Percentiles rank a stretch among this genome's conserved stretches.
phyloP scores from a whole-genome alignment of 495 filamentous ascomycete genomes.

The Neurospora tetraspora region DNA sequence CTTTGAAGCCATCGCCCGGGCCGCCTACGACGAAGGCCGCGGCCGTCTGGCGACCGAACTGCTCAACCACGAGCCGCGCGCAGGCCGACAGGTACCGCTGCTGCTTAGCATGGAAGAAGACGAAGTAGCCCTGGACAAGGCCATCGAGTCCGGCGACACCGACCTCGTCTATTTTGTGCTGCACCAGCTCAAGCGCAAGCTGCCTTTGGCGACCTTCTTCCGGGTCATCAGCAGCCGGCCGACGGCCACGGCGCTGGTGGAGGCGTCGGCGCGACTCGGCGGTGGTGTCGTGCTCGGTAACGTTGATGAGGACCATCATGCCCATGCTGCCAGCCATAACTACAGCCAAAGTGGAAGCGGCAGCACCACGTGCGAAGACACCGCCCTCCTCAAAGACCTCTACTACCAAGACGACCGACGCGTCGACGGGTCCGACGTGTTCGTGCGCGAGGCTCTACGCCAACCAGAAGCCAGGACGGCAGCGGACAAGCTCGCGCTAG shows the following conservation, averaged over 20 bases:
- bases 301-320: not conserved
- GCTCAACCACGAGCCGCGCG: constrained; percentile 85
- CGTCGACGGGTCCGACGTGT: constrained; percentile 77
- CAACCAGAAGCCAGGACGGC: constrained; percentile 51
- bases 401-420: constrained; percentile 97
- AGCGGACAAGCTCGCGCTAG: constrained; percentile 74
- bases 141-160: constrained; percentile 89
- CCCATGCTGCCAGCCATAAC: constrained; percentile 20
- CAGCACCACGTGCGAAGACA: constrained; percentile 43
- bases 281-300: constrained; percentile 12
- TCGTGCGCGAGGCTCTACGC: constrained; percentile 68
- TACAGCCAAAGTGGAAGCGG: not conserved
- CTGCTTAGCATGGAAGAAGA: constrained; percentile 93
- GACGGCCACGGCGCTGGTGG: constrained; percentile 79
- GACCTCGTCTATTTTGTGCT: constrained; percentile 88
- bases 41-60: constrained; percentile 77
- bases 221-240: constrained; percentile 81
- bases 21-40: constrained; percentile 93
- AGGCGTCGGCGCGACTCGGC: constrained; percentile 54
- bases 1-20: constrained; percentile 84
- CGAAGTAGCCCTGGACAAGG: constrained; percentile 90
- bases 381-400: constrained; percentile 81
- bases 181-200: constrained; percentile 78
- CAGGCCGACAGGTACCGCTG: constrained; percentile 91
- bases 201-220: constrained; percentile 87